These are phyloP conservation scores for Rhododendron ferrugineum DNA, from an alignment of 148 eudicot species.

Conservation along the genomic window DNA sequence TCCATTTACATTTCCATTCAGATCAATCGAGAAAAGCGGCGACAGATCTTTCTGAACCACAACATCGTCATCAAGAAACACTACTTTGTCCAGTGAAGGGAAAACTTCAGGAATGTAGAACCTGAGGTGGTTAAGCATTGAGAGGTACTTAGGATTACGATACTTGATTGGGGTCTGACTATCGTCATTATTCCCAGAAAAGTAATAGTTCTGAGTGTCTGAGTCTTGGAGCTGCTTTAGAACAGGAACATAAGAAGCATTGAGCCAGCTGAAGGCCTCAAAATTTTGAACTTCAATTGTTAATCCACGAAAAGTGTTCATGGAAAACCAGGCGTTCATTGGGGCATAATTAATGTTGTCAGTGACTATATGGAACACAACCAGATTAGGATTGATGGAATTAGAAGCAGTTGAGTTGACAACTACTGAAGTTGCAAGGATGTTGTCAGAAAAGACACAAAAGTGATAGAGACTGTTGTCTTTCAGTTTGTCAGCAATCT, in stretches of 20 bases:
- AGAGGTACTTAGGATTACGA: slow-evolving; percentile 77
- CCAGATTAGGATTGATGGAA: slow-evolving; percentile 47
- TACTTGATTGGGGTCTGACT: slow-evolving; percentile 72
- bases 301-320: slow-evolving; percentile 57
- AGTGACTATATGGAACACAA: slow-evolving; percentile 72
- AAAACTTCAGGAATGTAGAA: slow-evolving; percentile 79
- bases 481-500: slow-evolving; percentile 36
- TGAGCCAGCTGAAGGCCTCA: slow-evolving; percentile 75
- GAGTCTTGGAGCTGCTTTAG: slow-evolving; percentile 81
- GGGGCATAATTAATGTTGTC: slow-evolving; percentile 77
- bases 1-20: slow-evolving; percentile 76
- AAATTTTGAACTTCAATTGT: slow-evolving; percentile 68
- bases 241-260: slow-evolving; percentile 79
- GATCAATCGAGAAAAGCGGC: slow-evolving; percentile 53
- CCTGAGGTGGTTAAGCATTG: slow-evolving; percentile 82
- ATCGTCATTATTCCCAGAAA: slow-evolving; percentile 62
- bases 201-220: slow-evolving; percentile 64
- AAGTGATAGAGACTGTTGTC: slow-evolving; percentile 62
- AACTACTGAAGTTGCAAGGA: slow-evolving; percentile 84
- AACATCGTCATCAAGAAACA: slow-evolving; percentile 77
- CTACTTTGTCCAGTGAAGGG: slow-evolving; percentile 61
- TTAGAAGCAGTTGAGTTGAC: slow-evolving; percentile 70
- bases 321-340: slow-evolving; percentile 77
- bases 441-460: slow-evolving; percentile 76
- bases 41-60: slow-evolving; percentile 80